Evolutionary conservation across 1,139 yeast genomes (phyloP).

Genomic region (Sugiyamaella pinicola): DNA sequence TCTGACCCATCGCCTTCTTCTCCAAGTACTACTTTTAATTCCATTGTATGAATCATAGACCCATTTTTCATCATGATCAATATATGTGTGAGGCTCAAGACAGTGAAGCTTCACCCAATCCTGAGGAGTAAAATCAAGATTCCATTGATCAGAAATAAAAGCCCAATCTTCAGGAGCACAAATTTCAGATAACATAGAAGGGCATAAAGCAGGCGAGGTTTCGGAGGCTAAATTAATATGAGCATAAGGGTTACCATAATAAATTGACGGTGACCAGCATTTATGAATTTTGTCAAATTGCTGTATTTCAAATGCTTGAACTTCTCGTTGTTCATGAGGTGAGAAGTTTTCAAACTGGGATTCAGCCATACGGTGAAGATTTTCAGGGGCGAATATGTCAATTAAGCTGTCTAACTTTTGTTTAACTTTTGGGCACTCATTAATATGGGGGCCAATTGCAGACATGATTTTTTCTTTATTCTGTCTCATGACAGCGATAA

Average conservation of each 20-base stretch:
- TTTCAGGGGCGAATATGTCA: constrained; percentile 39
- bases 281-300: constrained; percentile 51
- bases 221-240: constrained; percentile 20
- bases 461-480: constrained; percentile 5
- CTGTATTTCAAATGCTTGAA: constrained; percentile 76
- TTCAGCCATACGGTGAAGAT: constrained; percentile 35
- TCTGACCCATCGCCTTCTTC: constrained; percentile 38
- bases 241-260: constrained; percentile 23
- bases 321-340: constrained; percentile 46
- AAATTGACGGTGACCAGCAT: constrained; percentile 55
- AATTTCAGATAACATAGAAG: constrained; percentile 28
- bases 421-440: constrained; percentile 3
- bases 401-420: constrained; percentile 33
- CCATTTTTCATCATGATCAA: constrained; percentile 40
- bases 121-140: constrained; percentile 34
- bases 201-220: constrained; percentile 23
- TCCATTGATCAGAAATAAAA: constrained; percentile 34
- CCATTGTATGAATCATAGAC: constrained; percentile 36
- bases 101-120: constrained; percentile 33
- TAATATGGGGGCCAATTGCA: constrained; percentile 1
- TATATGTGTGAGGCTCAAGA: constrained; percentile 23
- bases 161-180: constrained; percentile 38
- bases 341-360: constrained; percentile 42
- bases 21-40: constrained; percentile 24
- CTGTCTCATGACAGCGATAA: constrained; percentile 4